These are phyloP conservation scores for Oidiodendron maius DNA, from an alignment of 495 filamentous ascomycete species.

Conservation along the genomic window DNA sequence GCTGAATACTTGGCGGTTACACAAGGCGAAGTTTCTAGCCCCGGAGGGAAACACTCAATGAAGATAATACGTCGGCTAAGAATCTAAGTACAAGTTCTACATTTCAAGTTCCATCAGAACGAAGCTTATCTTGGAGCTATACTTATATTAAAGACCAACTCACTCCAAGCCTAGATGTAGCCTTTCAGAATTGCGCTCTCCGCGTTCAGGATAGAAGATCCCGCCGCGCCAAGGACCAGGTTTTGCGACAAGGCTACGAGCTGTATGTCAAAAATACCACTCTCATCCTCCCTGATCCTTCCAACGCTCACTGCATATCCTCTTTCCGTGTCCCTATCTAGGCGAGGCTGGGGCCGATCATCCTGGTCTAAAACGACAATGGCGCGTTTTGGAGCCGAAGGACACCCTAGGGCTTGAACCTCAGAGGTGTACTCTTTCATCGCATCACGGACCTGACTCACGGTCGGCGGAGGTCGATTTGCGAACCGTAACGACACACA, in stretches of 20 bases:
- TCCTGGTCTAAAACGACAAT: conserved; percentile 76
- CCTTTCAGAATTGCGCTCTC: conserved; percentile 91
- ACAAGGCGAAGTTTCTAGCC: too few relatives aligned
- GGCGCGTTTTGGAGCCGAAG: conserved; percentile 65
- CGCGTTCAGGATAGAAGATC: conserved; percentile 91
- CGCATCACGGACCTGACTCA: conserved; percentile 63
- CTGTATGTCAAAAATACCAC: conserved; percentile 74
- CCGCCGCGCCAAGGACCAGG: conserved; percentile 90
- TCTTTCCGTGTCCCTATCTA: conserved; percentile 67
- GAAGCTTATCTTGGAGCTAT: too few relatives aligned
- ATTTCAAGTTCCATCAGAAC: too few relatives aligned
- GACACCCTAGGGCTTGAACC: conserved; percentile 65
- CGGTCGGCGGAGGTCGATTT: conserved; percentile 34
- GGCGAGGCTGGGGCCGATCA: conserved; percentile 77
- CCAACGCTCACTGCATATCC: conserved; percentile 83
- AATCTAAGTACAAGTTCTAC: too few relatives aligned
- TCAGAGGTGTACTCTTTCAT: conserved; percentile 70
- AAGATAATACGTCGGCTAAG: too few relatives aligned
- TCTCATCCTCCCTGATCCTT: conserved; percentile 65
- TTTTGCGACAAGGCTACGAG: conserved; percentile 83
- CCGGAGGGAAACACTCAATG: too few relatives aligned
- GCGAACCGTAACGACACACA: conserved; percentile 74
- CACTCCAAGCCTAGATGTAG: too few relatives aligned
- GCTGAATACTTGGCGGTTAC: too few relatives aligned
- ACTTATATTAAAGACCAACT: too few relatives aligned